Conservation (phyloP, 441 rosid species). For the Pelargonium australe region DNA sequence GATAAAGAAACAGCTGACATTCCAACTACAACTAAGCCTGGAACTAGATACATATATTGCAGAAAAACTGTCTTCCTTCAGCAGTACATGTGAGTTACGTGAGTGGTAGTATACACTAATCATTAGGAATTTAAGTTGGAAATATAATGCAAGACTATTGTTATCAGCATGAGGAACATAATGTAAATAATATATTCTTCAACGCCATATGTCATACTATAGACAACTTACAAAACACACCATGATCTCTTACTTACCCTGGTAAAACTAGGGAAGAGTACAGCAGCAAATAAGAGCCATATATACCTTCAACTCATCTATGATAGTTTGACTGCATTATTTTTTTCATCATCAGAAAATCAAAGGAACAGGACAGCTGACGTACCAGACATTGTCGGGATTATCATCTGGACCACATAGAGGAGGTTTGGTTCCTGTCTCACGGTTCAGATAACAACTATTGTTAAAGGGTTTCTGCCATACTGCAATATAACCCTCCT, state of each 20-base stretch:
- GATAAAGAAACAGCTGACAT: background rate
- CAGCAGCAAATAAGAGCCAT: background rate
- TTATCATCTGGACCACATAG: constrained; percentile 73
- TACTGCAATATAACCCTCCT: constrained; percentile 91
- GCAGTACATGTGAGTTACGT: too few relatives aligned
- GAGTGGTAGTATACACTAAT: background rate
- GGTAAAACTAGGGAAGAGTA: background rate
- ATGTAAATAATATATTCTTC: background rate
- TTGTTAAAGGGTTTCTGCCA: constrained; percentile 86
- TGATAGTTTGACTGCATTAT: background rate
- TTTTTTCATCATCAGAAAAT: background rate
- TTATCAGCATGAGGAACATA: background rate
- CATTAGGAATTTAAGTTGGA: background rate
- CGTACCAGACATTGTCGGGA: constrained; percentile 89
- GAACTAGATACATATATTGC: too few relatives aligned
- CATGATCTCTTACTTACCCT: background rate
- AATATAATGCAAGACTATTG: background rate
- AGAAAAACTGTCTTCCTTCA: background rate
- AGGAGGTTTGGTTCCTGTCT: constrained; percentile 56
- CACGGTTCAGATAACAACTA: constrained; percentile 77
- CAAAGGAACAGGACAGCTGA: constrained; percentile 1
- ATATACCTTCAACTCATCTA: background rate
- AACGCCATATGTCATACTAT: background rate
- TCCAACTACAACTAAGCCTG: too few relatives aligned
- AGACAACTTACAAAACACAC: background rate